Conservation (phyloP, 768 basidiomycete genomes). For the Psilocybe tampanensis region DNA sequence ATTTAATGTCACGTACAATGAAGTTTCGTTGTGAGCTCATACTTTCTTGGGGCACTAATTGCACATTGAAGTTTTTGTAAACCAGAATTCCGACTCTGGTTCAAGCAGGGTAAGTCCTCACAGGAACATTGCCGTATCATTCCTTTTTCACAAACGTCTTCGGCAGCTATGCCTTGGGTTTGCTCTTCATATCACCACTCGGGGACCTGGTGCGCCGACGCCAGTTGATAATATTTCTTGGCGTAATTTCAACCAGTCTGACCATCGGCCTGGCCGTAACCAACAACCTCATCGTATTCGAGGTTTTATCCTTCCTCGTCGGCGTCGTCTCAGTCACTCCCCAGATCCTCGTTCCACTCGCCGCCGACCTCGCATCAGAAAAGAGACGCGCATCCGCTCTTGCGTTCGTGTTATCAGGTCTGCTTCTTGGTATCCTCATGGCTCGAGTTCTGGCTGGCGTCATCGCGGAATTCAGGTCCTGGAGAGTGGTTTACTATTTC, state of each 20-base stretch:
- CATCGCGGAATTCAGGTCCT: slow-evolving; percentile 71
- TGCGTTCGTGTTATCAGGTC: slow-evolving; percentile 68
- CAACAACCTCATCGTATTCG: slow-evolving; percentile 57
- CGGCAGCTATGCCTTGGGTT: slow-evolving; percentile 71
- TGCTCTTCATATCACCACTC: slow-evolving; percentile 76
- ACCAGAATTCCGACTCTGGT: slow-evolving; percentile 63
- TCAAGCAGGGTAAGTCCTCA: slow-evolving; percentile 58
- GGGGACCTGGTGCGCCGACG: slow-evolving; percentile 86
- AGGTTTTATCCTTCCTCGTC: slow-evolving; percentile 69
- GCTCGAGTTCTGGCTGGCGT: slow-evolving; percentile 78
- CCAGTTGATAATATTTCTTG: slow-evolving; percentile 65
- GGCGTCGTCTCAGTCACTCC: slow-evolving; percentile 72
- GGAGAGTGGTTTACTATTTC: slow-evolving; percentile 79
- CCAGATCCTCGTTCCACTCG: slow-evolving; percentile 76
- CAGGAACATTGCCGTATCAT: background rate
- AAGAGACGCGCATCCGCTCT: slow-evolving; percentile 74
- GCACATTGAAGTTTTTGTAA: background rate
- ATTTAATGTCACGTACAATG: slow-evolving; percentile 38
- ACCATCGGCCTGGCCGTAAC: slow-evolving; percentile 77
- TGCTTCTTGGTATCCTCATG: slow-evolving; percentile 73
- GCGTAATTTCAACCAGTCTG: slow-evolving; percentile 54
- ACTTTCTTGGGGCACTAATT: background rate
- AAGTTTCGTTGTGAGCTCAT: slow-evolving; percentile 38
- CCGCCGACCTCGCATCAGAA: slow-evolving; percentile 82
- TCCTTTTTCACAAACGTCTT: background rate